phyloP scores from a whole-genome alignment of 2,329 filamentous ascomycete genomes.

The Alternaria arborescens region DNA sequence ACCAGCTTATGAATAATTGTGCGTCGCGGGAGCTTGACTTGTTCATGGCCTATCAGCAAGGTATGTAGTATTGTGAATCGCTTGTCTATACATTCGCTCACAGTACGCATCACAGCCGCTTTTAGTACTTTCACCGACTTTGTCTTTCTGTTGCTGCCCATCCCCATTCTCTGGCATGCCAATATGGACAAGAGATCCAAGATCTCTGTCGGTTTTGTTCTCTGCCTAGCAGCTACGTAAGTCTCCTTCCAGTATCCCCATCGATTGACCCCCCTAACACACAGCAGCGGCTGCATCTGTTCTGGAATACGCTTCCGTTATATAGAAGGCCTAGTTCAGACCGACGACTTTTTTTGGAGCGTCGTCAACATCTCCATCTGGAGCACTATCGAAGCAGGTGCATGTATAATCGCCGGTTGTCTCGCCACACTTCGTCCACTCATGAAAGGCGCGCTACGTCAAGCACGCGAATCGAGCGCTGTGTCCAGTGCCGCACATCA shows the following conservation, averaged over 20 bases:
- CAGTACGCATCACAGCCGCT: conserved; percentile 21
- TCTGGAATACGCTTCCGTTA: conserved; percentile 63
- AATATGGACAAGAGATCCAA: conserved; percentile 65
- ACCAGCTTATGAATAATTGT: conserved; percentile 51
- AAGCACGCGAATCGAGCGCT: background rate
- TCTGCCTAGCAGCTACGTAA: conserved; percentile 57
- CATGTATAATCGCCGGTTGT: conserved; percentile 58
- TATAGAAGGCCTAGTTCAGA: conserved; percentile 50
- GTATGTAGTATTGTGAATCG: conserved; percentile 3
- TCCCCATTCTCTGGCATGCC: conserved; percentile 63
- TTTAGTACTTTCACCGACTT: conserved; percentile 45
- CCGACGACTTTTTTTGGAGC: conserved; percentile 57
- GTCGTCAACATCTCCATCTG: conserved; percentile 57
- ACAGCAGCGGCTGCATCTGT: conserved; percentile 61
- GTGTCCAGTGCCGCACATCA: conserved; percentile 7
- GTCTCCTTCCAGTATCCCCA: background rate
- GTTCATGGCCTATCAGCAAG: conserved; percentile 58
- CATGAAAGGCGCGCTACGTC: conserved; percentile 37
- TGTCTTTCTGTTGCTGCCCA: conserved; percentile 43
- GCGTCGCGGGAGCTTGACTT: conserved; percentile 59
- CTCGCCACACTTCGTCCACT: conserved; percentile 62
- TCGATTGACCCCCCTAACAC: conserved; percentile 16
- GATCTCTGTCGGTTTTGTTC: conserved; percentile 61
- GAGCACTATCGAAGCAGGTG: conserved; percentile 48
- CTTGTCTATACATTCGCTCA: background rate